Evolutionary conservation across 106 monocot genomes (phyloP).

Genomic region (Iris macrosiphon): DNA sequence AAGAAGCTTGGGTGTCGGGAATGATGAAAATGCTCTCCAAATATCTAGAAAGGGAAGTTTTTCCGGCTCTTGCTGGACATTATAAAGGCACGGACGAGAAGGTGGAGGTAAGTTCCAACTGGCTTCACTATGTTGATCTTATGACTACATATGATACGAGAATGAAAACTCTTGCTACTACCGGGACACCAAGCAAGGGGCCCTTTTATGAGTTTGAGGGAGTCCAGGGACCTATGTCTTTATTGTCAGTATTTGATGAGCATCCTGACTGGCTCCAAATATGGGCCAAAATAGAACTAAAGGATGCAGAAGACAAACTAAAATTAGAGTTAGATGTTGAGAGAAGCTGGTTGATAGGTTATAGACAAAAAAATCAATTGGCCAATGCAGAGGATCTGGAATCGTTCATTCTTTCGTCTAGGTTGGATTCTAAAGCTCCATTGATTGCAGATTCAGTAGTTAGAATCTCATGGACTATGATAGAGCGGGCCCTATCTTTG

Average conservation of each 20-base stretch:
- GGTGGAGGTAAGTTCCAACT: slow-evolving; percentile 27
- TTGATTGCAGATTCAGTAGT: slow-evolving; percentile 47
- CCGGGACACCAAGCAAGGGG: slow-evolving; percentile 25
- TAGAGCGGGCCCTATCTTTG: slow-evolving; percentile 42
- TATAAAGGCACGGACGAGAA: slow-evolving; percentile 19
- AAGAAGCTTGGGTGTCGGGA: slow-evolving; percentile 67
- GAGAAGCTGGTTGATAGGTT: slow-evolving; percentile 32
- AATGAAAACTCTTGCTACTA: slow-evolving; percentile 39
- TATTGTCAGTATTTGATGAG: slow-evolving; percentile 43
- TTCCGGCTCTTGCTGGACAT: slow-evolving; percentile 33
- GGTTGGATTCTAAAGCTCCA: slow-evolving; percentile 69
- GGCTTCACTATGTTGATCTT: slow-evolving; percentile 61
- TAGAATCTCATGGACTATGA: slow-evolving; percentile 44
- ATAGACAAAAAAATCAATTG: slow-evolving; percentile 15
- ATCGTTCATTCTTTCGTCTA: slow-evolving; percentile 45
- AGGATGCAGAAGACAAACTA: slow-evolving; percentile 41
- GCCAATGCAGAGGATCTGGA: slow-evolving; percentile 1
- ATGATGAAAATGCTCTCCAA: slow-evolving; percentile 51
- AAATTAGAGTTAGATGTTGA: slow-evolving; percentile 44
- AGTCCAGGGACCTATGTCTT: slow-evolving; percentile 16
- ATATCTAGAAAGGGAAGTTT: slow-evolving; percentile 39
- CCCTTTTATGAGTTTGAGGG: slow-evolving; percentile 13
- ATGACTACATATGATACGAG: slow-evolving; percentile 62
- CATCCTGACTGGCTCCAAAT: slow-evolving; percentile 58
- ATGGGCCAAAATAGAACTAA: slow-evolving; percentile 63